Evolutionary conservation across 768 basidiomycete species (phyloP), one percentile per base, ranked within the genome.

Genomic region (Boletellus ananas): DNA sequence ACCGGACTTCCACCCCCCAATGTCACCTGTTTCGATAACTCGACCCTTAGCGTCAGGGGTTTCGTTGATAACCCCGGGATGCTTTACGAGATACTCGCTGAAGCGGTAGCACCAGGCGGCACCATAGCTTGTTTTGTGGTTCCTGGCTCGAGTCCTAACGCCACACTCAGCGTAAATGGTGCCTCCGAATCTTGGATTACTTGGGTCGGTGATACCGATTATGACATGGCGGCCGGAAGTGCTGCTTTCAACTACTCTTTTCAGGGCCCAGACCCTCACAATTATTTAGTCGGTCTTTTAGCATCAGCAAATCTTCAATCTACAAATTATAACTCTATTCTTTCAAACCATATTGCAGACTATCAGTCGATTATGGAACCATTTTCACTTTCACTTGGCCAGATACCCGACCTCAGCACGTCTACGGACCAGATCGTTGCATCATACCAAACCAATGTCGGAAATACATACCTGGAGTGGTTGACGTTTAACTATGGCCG

Each of bases 201-300:
- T 7, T 88, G 85, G 85, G 78, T 81, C 16, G 87, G 85, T n/a
- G 84, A 75, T 25, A 89, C 87, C 14, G 76, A 87, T 41, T 89
- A 83, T 61, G 71, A 79, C 52, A 79, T 81, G 65, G 64, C 78
- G 54, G 80, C 85, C 1, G 87, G 87, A 27, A 75, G 79, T 53
- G 70, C 68, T 4, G 73, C 74, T 13, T 74, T 74, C 59, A 64
- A 69, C 37, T 89, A 81, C 58, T 76, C 84, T 3, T 90, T 90
- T 74, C 63, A 70, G 27, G 85, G 85, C 6, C 47, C 72, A 0
- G 82, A 87, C 52, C 84, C 87, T 33, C 82, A 84, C 58, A 55
- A 53, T 34, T 52, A 65, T 20, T 73, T 84, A 8, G 56, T 77
- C 16, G 11, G 49, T 12, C 66, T 75, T 12, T 61, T 83, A 34